phyloP scores from a whole-genome alignment of 768 basidiomycete genomes.

The Botryobasidium botryosum region DNA sequence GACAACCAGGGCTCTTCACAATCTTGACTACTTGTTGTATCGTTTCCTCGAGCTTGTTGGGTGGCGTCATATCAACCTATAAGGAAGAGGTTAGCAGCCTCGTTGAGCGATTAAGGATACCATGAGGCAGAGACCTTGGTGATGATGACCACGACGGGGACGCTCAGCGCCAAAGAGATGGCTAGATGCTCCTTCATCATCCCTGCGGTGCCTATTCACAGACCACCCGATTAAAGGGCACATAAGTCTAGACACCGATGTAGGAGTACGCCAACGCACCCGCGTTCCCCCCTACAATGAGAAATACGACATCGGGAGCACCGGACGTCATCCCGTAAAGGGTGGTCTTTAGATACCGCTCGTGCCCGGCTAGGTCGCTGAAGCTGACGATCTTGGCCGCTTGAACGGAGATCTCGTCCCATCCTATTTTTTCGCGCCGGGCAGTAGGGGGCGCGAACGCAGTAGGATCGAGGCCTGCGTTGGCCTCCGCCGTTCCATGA shows the following conservation, averaged over 20 bases:
- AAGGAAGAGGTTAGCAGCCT: conserved; percentile 1
- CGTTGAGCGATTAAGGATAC: not conserved
- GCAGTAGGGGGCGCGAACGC: conserved; percentile 10
- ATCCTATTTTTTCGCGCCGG: conserved; percentile 74
- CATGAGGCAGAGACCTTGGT: conserved; percentile 60
- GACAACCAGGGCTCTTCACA: conserved; percentile 79
- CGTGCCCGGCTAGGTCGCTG: conserved; percentile 92
- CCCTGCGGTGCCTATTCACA: conserved; percentile 43
- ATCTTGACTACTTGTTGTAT: conserved; percentile 87
- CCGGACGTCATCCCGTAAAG: conserved; percentile 90
- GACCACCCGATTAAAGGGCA: not conserved
- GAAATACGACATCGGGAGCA: conserved; percentile 45
- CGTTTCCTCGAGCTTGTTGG: conserved; percentile 80
- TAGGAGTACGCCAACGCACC: conserved; percentile 13
- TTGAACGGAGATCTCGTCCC: conserved; percentile 86
- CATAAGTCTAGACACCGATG: not conserved
- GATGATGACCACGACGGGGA: conserved; percentile 85
- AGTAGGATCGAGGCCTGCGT: conserved; percentile 5
- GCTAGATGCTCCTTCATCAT: conserved; percentile 97
- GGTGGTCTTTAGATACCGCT: conserved; percentile 53
- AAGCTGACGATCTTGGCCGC: conserved; percentile 90
- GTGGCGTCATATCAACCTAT: conserved; percentile 94
- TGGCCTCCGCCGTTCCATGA: conserved; percentile 15
- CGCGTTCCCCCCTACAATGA: conserved; percentile 93
- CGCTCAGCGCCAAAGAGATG: conserved; percentile 80